A percentile compares a stretch with the other conserved stretches of the same genome.
phyloP scores from a whole-genome alignment of 192 early-diverging fungal genomes.

The Backusella circina region DNA sequence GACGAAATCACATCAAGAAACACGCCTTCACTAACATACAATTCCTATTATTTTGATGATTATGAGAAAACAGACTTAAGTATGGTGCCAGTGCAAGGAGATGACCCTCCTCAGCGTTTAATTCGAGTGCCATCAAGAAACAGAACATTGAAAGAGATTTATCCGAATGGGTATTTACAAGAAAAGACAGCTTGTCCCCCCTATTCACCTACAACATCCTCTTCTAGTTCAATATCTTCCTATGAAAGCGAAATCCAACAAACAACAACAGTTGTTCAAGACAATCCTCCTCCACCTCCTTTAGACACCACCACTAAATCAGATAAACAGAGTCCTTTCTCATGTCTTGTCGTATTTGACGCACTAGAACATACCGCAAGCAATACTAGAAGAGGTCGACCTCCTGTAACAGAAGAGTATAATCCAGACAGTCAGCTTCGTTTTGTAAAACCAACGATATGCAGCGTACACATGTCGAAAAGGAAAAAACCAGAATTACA shows the following conservation, averaged over 20 bases:
- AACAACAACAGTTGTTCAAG: background rate
- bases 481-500: background rate
- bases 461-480: background rate
- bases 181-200: background rate
- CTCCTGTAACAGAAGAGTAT: constrained; percentile 6
- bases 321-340: background rate
- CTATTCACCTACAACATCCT: background rate
- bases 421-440: constrained; percentile 13
- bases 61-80: background rate
- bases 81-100: constrained; percentile 1
- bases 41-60: background rate
- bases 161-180: background rate
- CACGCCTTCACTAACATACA: background rate
- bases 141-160: background rate
- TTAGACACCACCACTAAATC: background rate
- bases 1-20: background rate
- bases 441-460: constrained; percentile 22
- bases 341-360: constrained; percentile 9
- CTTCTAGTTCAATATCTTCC: background rate
- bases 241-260: background rate
- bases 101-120: constrained; percentile 14
- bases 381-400: constrained; percentile 5
- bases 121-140: background rate
- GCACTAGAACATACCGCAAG: background rate
- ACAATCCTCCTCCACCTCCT: background rate